These are phyloP conservation scores for Hanseniaspora thailandica DNA, from an alignment of 805 yeast genomes.

Conservation along the genomic window DNA sequence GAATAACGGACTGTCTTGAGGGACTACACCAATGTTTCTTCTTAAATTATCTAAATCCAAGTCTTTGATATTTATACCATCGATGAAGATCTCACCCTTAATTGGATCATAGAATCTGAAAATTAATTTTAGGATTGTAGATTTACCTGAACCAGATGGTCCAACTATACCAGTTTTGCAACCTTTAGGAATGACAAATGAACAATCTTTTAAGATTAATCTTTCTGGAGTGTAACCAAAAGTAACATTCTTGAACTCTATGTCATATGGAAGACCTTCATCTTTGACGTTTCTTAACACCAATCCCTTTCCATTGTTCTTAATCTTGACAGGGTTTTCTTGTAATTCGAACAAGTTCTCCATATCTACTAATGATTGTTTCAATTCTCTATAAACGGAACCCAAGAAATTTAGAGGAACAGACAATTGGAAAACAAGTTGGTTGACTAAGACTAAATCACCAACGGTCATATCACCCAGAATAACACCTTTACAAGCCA, in stretches of 20 bases:
- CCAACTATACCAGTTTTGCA: conserved; percentile 89
- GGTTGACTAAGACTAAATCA: conserved; percentile 87
- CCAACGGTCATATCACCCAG: conserved; percentile 78
- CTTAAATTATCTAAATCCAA: conserved; percentile 69
- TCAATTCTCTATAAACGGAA: conserved; percentile 86
- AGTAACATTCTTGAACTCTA: conserved; percentile 77
- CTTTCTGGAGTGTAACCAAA: conserved; percentile 87
- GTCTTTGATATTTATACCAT: conserved; percentile 74
- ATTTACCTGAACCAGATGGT: conserved; percentile 91
- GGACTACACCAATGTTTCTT: conserved; percentile 75
- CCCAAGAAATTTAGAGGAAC: conserved; percentile 93
- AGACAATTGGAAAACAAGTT: conserved; percentile 86
- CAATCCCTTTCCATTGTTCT: conserved; percentile 55
- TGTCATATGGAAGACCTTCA: conserved; percentile 49
- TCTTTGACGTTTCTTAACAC: conserved; percentile 26
- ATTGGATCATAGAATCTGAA: conserved; percentile 83
- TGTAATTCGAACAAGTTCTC: conserved; percentile 83
- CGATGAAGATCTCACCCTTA: conserved; percentile 66
- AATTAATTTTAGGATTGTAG: conserved; percentile 70
- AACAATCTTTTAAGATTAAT: conserved; percentile 68
- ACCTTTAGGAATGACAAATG: conserved; percentile 83
- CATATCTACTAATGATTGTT: conserved; percentile 90
- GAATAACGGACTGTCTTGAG: conserved; percentile 93
- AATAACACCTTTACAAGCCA: conserved; percentile 93
- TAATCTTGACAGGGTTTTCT: conserved; percentile 55